Evolutionary conservation across 192 early-diverging fungal species (phyloP).

Genomic region (Ambispora gerdemannii): DNA sequence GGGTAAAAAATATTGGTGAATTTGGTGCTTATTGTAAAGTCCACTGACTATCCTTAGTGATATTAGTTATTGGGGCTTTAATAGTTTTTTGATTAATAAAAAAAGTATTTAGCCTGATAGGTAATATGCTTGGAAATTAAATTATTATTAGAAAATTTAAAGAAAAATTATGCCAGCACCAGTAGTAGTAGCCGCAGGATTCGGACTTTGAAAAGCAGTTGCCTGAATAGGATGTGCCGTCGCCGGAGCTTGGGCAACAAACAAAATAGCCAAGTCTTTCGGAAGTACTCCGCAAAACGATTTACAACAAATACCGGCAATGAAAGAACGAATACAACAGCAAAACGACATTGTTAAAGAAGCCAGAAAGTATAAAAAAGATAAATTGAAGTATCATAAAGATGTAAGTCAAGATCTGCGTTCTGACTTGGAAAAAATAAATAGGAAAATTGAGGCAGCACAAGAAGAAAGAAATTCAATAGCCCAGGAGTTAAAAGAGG

Average conservation of each 20-base stretch:
- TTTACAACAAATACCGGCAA: neutral
- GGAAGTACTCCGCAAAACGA: neutral
- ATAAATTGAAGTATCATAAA: neutral
- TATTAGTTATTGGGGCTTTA: neutral
- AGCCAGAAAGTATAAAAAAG: neutral
- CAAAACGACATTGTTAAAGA: neutral
- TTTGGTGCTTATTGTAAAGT: neutral
- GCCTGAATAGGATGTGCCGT: neutral
- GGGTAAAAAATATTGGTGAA: neutral
- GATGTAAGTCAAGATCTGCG: neutral
- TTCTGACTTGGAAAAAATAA: neutral
- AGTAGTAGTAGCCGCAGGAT: constrained; percentile 1
- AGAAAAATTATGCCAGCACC: constrained; percentile 1
- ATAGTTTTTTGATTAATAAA: neutral
- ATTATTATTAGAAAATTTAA: neutral
- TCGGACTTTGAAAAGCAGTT: neutral
- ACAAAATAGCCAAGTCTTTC: neutral
- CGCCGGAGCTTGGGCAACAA: neutral
- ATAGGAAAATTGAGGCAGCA: neutral
- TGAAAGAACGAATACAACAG: neutral
- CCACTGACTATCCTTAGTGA: neutral
- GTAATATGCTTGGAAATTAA: neutral
- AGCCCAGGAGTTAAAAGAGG: neutral
- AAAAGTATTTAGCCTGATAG: neutral
- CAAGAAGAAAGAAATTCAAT: neutral